These are phyloP conservation scores for Botryotinia convoluta DNA, from an alignment of 2,329 filamentous ascomycete species.

Conservation along the genomic window DNA sequence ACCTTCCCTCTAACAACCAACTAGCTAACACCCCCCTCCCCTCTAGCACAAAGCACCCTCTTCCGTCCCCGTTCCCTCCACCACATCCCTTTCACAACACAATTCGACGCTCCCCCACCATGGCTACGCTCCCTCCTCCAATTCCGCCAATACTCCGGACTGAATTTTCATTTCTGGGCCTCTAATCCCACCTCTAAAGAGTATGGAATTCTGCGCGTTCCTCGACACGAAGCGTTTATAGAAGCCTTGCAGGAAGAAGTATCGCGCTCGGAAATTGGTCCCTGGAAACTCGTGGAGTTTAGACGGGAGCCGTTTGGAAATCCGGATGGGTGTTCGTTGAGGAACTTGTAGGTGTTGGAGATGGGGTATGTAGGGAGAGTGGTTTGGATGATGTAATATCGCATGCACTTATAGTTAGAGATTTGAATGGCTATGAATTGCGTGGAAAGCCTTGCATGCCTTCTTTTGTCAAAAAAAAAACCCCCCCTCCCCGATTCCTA, in stretches of 20 bases:
- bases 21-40: not conserved
- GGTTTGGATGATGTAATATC: not conserved
- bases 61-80: not conserved
- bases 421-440: not conserved
- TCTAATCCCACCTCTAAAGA: not conserved
- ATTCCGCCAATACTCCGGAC: conserved; percentile 10
- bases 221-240: not conserved
- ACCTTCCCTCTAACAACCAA: not conserved
- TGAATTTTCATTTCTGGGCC: conserved; percentile 16
- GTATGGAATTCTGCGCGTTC: not conserved
- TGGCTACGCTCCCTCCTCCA: conserved; percentile 11
- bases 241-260: not conserved
- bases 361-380: not conserved
- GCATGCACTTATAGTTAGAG: not conserved
- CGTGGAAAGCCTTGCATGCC: not conserved
- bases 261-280: conserved; percentile 3
- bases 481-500: not conserved
- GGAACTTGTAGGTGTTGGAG: not conserved
- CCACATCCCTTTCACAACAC: not conserved
- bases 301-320: not conserved
- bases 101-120: not conserved
- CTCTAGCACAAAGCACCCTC: not conserved
- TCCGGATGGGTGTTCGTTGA: not conserved
- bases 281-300: conserved; percentile 11
- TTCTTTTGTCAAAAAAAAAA: not conserved